These are phyloP conservation scores for Theileria luwenshuni DNA, from an alignment of 169 alveolate genomes.

Conservation along the genomic window DNA sequence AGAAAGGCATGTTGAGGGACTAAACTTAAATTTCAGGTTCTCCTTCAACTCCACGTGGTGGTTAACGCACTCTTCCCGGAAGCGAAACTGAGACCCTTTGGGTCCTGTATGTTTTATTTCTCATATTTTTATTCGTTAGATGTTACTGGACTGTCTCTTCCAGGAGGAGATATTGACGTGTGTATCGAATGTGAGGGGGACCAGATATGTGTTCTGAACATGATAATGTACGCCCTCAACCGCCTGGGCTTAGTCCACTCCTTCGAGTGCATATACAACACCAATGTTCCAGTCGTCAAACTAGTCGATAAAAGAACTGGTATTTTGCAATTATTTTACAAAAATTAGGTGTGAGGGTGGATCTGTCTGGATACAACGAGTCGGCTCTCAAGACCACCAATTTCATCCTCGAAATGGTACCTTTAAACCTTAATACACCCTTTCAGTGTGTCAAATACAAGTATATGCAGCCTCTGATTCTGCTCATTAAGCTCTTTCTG, in stretches of 20 bases:
- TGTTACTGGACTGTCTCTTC: constrained; percentile 61
- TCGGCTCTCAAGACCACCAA: constrained; percentile 45
- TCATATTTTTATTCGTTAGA: constrained; percentile 11
- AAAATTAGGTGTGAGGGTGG: constrained; percentile 42
- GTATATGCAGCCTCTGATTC: constrained; percentile 75
- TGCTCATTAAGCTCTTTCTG: constrained; percentile 71
- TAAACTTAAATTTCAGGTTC: constrained; percentile 23
- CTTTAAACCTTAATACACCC: not conserved
- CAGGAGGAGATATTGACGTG: constrained; percentile 66
- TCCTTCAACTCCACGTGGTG: constrained; percentile 50
- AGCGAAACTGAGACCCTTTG: constrained; percentile 44
- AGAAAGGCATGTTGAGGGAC: constrained; percentile 27
- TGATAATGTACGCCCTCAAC: constrained; percentile 55
- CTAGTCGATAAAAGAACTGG: constrained; percentile 66
- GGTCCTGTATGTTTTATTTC: constrained; percentile 45
- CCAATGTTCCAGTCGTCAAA: constrained; percentile 65
- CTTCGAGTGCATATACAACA: constrained; percentile 65
- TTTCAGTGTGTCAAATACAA: constrained; percentile 65
- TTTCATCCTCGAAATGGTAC: constrained; percentile 53
- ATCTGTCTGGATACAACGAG: constrained; percentile 42
- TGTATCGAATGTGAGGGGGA: constrained; percentile 45
- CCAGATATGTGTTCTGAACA: constrained; percentile 29
- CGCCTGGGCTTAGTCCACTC: constrained; percentile 61
- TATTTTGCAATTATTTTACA: not conserved
- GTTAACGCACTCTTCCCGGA: constrained; percentile 60